Base-by-base conservation (phyloP, 2,329 filamentous ascomycete genomes). In the Pyrenochaeta sp. region DNA sequence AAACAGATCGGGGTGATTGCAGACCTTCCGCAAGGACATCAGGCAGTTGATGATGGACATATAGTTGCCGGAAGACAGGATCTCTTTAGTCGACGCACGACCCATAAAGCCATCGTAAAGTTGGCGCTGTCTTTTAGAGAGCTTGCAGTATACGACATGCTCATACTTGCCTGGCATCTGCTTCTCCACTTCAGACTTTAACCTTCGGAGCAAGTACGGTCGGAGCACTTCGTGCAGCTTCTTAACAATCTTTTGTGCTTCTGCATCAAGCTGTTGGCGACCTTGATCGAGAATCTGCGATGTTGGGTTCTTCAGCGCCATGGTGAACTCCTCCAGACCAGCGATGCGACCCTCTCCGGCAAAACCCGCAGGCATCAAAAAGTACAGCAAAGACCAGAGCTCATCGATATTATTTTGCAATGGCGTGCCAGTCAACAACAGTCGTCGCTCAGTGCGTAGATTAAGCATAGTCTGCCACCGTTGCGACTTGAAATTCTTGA, bases 81-180 rank as follows among this genome's bases (percentile, higher is more conserved):
- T 97, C 58, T 92, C 90, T 63, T 92, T 89, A 0, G 95, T 98
- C 69, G 97, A 92, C 3, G 90, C 90, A 54, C 93, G 89, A 34
- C 92, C 92, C 80, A 99, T 88, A 78, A 98, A 99, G 1, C 94
- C 94, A 78, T 99, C 95, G 72, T 99, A 99, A 8, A 99, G 82
- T 78, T 97, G 95, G 43, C 95, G 88, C 74, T 99, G 95, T 25
- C 95, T 89, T 76, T 98, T 97, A 6, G 94, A 98, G 4, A 99
- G 83, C 44, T 94, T 91, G 77, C 95, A 99, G 72, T 96, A 93
- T 64, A 98, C 91, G 22, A 99, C 93, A 72, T 97, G 93, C 77
- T 99, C 96, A 72, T 97, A 97, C 77, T 99, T 99, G 60, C 88
- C 93, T 0, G 96, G 95, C 91, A 99, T 97, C 75, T 99, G 95